phyloP scores from a whole-genome alignment of 495 filamentous ascomycete genomes.

The Chaetomium tenue region DNA sequence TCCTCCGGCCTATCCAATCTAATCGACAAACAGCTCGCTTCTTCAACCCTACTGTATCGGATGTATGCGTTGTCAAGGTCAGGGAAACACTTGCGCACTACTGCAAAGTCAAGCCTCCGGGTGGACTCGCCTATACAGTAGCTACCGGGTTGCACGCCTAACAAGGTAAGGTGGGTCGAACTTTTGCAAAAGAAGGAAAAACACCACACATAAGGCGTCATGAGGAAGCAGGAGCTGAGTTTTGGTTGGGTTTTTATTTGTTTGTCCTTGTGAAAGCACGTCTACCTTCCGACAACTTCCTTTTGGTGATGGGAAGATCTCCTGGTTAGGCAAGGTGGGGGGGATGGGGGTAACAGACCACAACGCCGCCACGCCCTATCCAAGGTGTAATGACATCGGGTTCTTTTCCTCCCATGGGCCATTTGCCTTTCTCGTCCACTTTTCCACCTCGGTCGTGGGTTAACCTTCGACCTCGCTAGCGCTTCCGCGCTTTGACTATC shows the following conservation, averaged over 20 bases:
- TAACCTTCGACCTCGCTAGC: not conserved
- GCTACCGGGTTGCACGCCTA: not conserved
- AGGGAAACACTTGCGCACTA: not conserved
- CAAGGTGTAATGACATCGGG: not conserved
- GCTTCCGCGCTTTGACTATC: not conserved
- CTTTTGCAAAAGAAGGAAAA: not conserved
- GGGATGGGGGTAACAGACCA: not conserved
- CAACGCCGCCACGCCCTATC: not conserved
- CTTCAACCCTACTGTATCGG: not conserved
- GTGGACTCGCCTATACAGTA: not conserved
- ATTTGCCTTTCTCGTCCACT: not conserved
- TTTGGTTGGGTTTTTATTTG: not conserved
- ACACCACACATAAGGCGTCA: not conserved
- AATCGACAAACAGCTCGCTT: not conserved
- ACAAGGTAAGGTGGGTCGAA: not conserved
- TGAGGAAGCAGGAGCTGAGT: not conserved
- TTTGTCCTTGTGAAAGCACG: slow-evolving; percentile 15
- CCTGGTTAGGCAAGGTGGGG: not conserved
- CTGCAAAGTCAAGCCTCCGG: not conserved
- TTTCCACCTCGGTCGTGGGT: not conserved
- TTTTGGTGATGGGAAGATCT: slow-evolving; percentile 10
- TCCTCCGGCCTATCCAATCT: not conserved
- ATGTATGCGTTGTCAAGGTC: slow-evolving; percentile 1
- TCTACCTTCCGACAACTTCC: slow-evolving; percentile 12
- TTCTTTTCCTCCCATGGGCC: not conserved